Base-by-base conservation (phyloP, 768 basidiomycete species). In the Podaxis sp. region DNA sequence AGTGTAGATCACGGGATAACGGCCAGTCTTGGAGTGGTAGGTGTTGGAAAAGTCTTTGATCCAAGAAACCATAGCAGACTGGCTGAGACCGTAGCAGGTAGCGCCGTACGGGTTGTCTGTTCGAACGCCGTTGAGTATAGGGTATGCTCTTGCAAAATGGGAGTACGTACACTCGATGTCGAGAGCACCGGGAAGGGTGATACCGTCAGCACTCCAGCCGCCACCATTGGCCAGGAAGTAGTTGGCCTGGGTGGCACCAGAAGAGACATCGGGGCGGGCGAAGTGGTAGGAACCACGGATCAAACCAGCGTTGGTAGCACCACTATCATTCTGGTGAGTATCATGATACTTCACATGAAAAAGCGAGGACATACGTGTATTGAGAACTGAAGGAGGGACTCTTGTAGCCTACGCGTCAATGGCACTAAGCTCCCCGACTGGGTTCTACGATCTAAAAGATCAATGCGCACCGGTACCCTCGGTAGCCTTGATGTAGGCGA, bases 401-500 rank as follows among this genome's bases (percentile, higher is more conserved):
- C 3, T 24, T 73, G 67, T 79, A 87, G 1, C 71, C 75, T 78
- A 52, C 12, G 49, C 5, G 49, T 26, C 8, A 24, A 24, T 24
- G 3, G 11, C 24, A 4, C 4, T 51, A 6, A 51, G 13, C 8
- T 28, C n/a, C 13, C 3, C 19, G 3, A 24, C 19, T 28, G 19
- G 3, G 4, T 15, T 22, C 9, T 51, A 7, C 15, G 9, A 11
- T 4, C 12, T 24, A 24, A 12, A 15, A 39, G n/a, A 52, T 38
- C 6, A 5, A 44, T 12, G 67, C 76, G 61, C 53, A 85, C 84
- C 68, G 17, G 78, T 85, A 12, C 82, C 82, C 70, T 89, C 87
- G 1, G 87, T 89, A 9, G 87, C 87, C 70, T 88, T 89, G 80
- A 89, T 87, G 68, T 80, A 88, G 4, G 74, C 84, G 67, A 87